phyloP scores from a whole-genome alignment of 2,329 filamentous ascomycete genomes.

The Aspergillus eucalypticola region DNA sequence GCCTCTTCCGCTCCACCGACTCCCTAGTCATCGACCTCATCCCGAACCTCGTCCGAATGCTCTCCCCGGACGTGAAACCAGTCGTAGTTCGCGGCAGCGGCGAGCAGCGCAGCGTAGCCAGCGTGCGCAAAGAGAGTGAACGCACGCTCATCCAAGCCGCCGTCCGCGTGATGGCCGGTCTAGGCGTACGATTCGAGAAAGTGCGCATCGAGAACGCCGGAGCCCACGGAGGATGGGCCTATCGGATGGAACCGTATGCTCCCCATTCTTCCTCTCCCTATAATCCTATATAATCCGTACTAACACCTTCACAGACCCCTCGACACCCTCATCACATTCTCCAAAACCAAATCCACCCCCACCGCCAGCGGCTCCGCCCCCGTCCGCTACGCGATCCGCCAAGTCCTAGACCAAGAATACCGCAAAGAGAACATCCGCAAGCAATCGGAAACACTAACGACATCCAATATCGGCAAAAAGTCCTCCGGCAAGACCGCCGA shows the following conservation, averaged over 20 bases:
- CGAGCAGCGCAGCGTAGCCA: slow-evolving; percentile 68
- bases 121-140: slow-evolving; percentile 83
- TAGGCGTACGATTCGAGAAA: slow-evolving; percentile 78
- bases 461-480: slow-evolving; percentile 28
- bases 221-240: slow-evolving; percentile 70
- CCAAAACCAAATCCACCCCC: slow-evolving; percentile 39
- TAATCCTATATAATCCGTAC: slow-evolving; percentile 10
- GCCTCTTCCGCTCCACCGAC: slow-evolving; percentile 76
- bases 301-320: slow-evolving; percentile 53
- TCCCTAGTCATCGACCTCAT: slow-evolving; percentile 79
- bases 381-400: slow-evolving; percentile 87
- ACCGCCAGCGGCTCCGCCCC: slow-evolving; percentile 63
- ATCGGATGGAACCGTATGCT: slow-evolving; percentile 92
- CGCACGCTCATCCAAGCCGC: slow-evolving; percentile 77
- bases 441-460: slow-evolving; percentile 59
- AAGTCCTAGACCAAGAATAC: slow-evolving; percentile 90
- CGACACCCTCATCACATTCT: slow-evolving; percentile 74
- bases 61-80: slow-evolving; percentile 88
- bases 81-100: slow-evolving; percentile 76
- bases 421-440: slow-evolving; percentile 69
- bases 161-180: slow-evolving; percentile 77
- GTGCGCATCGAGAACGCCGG: slow-evolving; percentile 73
- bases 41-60: slow-evolving; percentile 78
- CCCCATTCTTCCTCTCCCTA: background rate
- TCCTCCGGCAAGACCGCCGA: slow-evolving; percentile 29